Evolutionary conservation across 768 basidiomycete species (phyloP).

Genomic region (Chalciporus piperatus): DNA sequence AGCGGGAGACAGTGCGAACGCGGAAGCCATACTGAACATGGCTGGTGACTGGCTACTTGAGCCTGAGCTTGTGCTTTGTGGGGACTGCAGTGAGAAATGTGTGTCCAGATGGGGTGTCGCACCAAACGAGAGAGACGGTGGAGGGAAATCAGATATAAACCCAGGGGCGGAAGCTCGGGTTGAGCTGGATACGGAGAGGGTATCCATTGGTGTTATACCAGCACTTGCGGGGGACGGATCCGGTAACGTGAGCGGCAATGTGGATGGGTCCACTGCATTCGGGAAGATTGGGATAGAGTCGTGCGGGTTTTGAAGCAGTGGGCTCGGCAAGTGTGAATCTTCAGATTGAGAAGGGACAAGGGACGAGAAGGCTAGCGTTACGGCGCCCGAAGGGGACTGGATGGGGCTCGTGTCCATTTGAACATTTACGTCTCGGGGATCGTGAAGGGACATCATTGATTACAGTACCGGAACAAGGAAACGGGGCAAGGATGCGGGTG

Average conservation of each 20-base stretch:
- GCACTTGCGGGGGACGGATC: slow-evolving; percentile 33
- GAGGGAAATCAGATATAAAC: slow-evolving; percentile 43
- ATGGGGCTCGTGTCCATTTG: slow-evolving; percentile 20
- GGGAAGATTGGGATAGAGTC: slow-evolving; percentile 36
- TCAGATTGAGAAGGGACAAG: slow-evolving; percentile 10
- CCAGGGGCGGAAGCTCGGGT: slow-evolving; percentile 29
- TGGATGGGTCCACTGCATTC: slow-evolving; percentile 25
- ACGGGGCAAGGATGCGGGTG: background rate
- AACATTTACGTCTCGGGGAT: slow-evolving; percentile 14
- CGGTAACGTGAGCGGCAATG: slow-evolving; percentile 29
- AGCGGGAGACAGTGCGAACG: slow-evolving; percentile 18
- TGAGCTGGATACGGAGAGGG: slow-evolving; percentile 7
- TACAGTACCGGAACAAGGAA: slow-evolving; percentile 5
- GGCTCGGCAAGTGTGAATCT: slow-evolving; percentile 16
- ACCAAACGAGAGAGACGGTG: slow-evolving; percentile 31
- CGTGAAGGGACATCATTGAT: slow-evolving; percentile 20
- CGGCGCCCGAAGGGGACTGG: slow-evolving; percentile 10
- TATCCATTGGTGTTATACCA: slow-evolving; percentile 39
- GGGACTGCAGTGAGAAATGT: slow-evolving; percentile 25
- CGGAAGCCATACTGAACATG: slow-evolving; percentile 38
- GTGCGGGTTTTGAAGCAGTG: slow-evolving; percentile 25
- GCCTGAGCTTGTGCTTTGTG: slow-evolving; percentile 22
- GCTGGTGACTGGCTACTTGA: slow-evolving; percentile 36
- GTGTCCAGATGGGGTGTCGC: slow-evolving; percentile 38
- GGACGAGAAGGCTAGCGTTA: slow-evolving; percentile 10